These are phyloP conservation scores for Asterionellopsis glacialis DNA, from an alignment of 108 stramenopile genomes.

Conservation along the genomic window DNA sequence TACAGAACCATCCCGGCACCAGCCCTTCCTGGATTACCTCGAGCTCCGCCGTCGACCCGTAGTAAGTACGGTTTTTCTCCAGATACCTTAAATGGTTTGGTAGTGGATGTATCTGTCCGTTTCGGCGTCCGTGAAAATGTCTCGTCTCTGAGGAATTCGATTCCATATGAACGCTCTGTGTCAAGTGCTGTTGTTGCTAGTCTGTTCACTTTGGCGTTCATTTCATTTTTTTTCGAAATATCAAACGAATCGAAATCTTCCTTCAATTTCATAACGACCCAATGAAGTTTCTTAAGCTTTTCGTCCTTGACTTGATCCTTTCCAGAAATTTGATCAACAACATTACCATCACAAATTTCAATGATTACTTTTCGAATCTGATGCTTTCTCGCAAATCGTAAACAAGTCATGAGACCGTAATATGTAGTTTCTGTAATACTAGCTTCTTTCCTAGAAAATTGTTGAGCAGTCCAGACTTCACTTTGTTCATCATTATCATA, in stretches of 20 bases:
- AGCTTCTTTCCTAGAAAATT: slow-evolving; percentile 38
- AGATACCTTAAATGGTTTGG: neutral
- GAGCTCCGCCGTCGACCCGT: slow-evolving; percentile 77
- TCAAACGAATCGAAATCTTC: neutral
- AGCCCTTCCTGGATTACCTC: slow-evolving; percentile 18
- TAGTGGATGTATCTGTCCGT: neutral
- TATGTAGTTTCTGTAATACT: slow-evolving; percentile 84
- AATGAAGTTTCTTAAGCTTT: slow-evolving; percentile 31
- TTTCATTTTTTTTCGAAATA: neutral
- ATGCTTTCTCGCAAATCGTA: slow-evolving; percentile 54
- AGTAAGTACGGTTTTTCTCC: slow-evolving; percentile 27
- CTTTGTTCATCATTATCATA: slow-evolving; percentile 44
- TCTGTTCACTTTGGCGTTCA: neutral
- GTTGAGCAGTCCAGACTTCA: slow-evolving; percentile 32
- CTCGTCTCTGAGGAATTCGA: neutral
- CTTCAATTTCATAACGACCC: slow-evolving; percentile 15
- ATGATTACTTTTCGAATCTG: slow-evolving; percentile 52
- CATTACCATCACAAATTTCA: slow-evolving; percentile 65
- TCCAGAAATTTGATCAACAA: slow-evolving; percentile 64
- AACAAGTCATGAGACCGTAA: slow-evolving; percentile 44
- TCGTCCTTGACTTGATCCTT: slow-evolving; percentile 43
- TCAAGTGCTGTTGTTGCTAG: neutral
- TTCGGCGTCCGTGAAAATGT: neutral
- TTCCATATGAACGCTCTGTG: neutral
- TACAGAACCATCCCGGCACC: slow-evolving; percentile 29